Conservation (phyloP, 371 early-diverging fungal genomes). For the Rhizopus arrhizus region DNA sequence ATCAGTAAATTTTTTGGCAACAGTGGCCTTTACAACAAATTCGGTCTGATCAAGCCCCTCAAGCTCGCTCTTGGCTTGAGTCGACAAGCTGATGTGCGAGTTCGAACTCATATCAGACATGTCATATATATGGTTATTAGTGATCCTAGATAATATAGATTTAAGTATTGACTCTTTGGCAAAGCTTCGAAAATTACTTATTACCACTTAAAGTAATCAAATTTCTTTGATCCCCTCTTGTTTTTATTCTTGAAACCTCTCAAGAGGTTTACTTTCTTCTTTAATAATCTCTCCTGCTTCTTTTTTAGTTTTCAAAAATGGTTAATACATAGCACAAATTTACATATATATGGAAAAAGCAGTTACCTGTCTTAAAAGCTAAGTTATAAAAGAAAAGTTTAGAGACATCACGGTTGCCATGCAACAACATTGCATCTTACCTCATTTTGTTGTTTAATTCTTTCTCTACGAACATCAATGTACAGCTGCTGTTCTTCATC, state of each 20-base stretch:
- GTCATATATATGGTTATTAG: slow-evolving; percentile 8
- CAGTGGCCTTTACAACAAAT: slow-evolving; percentile 1
- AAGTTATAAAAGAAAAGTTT: slow-evolving; percentile 14
- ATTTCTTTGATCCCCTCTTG: slow-evolving; percentile 9
- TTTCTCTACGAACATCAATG: slow-evolving; percentile 10
- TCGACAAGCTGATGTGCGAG: background rate
- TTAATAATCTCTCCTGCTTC: background rate
- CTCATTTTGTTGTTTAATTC: slow-evolving; percentile 9
- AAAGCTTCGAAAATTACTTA: slow-evolving; percentile 10
- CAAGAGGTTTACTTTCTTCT: background rate
- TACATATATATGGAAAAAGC: slow-evolving; percentile 3
- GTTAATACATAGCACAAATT: slow-evolving; percentile 10
- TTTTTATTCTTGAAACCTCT: slow-evolving; percentile 1
- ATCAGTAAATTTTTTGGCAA: slow-evolving; percentile 2
- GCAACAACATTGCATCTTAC: slow-evolving; percentile 15
- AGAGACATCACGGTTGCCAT: slow-evolving; percentile 10
- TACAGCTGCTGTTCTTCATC: slow-evolving; percentile 10
- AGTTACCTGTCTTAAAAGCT: slow-evolving; percentile 10
- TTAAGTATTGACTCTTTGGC: slow-evolving; percentile 5
- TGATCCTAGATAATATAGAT: slow-evolving; percentile 14
- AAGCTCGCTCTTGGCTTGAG: background rate
- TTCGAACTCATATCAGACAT: slow-evolving; percentile 1
- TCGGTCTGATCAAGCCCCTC: slow-evolving; percentile 4
- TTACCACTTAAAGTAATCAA: slow-evolving; percentile 20
- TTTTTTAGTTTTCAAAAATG: slow-evolving; percentile 10